Evolutionary conservation across 2,329 filamentous ascomycete genomes (phyloP), one percentile per base, ranked within the genome.

Genomic region (Tolypocladium capitatum): DNA sequence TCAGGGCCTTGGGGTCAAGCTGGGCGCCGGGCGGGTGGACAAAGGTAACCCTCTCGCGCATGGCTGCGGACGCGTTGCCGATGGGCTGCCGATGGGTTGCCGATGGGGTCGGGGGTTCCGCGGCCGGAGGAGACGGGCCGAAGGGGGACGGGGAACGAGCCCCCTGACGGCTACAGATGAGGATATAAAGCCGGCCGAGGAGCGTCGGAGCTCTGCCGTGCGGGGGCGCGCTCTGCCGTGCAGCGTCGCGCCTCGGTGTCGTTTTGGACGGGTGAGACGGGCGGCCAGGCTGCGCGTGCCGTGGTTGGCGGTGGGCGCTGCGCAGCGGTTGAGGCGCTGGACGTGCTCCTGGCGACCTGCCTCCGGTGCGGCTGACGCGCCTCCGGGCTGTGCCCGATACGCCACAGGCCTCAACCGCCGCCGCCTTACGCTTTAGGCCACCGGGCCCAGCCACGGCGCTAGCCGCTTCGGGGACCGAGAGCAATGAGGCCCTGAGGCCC

Each of bases 21-120:
- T 73, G 73, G 48, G 76, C 69, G 40, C 81, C 77, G n/a, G 75
- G 70, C 21, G 76, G 73, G 54, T 84, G 81, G 46, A 94, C 70
- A 54, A 88, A 92, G 1, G 90, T 94, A 56, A 88, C 80, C 66
- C 86, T 74, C 66, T 88, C 80, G 56, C 83, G 81, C 86, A 91
- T 89, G 35, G 14, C 16, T 24, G 46, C 33, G 20, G 20, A 31
- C 38, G 35, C 31, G 47, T n/a, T n/a, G n/a, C n/a, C n/a, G n/a
- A n/a, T n/a, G n/a, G n/a, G n/a, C n/a, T n/a, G n/a, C n/a, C n/a
- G n/a, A n/a, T n/a, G n/a, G n/a, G n/a, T n/a, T 36, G 30, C 47
- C 36, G 27, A n/a, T 9, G 3, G 36, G 5, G 14, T 16, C 24
- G 20, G 20, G 10, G 10, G 18, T 9, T 13, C 24, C 14, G 36